Evolutionary conservation across 768 basidiomycete genomes (phyloP).

Genomic region (Chalciporus chontae): DNA sequence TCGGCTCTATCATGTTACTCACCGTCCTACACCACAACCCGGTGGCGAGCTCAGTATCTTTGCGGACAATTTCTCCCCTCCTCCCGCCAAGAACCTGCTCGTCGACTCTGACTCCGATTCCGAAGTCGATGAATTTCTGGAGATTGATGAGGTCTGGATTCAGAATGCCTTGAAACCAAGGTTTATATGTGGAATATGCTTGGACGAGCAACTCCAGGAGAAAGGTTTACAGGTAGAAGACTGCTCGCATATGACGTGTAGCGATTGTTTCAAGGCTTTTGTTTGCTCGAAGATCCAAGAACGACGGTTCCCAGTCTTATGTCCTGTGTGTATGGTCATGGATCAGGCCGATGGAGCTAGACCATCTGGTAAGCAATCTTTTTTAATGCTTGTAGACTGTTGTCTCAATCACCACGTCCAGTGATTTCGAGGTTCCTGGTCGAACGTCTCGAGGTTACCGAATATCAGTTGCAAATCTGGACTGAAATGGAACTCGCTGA

Average conservation of each 20-base stretch:
- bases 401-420: slow-evolving; percentile 12
- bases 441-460: slow-evolving; percentile 42
- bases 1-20: neutral
- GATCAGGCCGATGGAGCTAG: slow-evolving; percentile 14
- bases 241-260: slow-evolving; percentile 55
- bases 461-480: slow-evolving; percentile 40
- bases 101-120: neutral
- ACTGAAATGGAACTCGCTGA: slow-evolving; percentile 45
- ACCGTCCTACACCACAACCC: neutral
- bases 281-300: slow-evolving; percentile 46
- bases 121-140: neutral
- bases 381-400: neutral
- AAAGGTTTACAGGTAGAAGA: slow-evolving; percentile 37
- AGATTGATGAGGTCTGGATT: neutral
- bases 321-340: slow-evolving; percentile 50
- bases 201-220: slow-evolving; percentile 46
- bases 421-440: slow-evolving; percentile 40
- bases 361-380: slow-evolving; percentile 31
- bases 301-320: slow-evolving; percentile 55
- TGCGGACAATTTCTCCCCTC: neutral
- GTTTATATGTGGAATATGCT: slow-evolving; percentile 56
- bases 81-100: neutral
- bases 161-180: slow-evolving; percentile 23
- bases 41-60: neutral
- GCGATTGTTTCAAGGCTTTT: slow-evolving; percentile 45